phyloP scores from a whole-genome alignment of 345 rosid genomes.

The Salix udensis region DNA sequence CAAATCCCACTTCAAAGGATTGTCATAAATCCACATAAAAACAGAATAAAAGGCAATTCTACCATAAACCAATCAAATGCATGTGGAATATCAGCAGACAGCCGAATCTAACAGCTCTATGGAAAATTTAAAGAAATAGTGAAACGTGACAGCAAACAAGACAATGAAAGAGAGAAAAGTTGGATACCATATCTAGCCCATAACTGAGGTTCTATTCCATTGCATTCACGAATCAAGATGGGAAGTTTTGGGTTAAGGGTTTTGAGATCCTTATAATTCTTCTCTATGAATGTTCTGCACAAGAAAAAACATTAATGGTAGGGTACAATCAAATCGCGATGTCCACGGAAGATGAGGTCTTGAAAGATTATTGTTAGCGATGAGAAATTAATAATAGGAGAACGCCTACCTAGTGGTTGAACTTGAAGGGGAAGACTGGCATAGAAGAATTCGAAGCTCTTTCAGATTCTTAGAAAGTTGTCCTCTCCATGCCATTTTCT shows the following conservation, averaged over 20 bases:
- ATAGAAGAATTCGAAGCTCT: slow-evolving; percentile 30
- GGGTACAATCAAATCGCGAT: not conserved
- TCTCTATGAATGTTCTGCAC: slow-evolving; percentile 68
- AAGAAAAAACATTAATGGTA: not conserved
- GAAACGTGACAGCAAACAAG: not conserved
- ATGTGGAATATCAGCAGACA: not conserved
- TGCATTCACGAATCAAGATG: slow-evolving; percentile 79
- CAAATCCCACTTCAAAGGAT: not conserved
- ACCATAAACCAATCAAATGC: not conserved
- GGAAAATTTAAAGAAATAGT: not conserved
- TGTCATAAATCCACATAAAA: not conserved
- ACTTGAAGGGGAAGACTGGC: slow-evolving; percentile 32
- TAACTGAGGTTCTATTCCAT: slow-evolving; percentile 74
- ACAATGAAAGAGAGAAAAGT: not conserved
- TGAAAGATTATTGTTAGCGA: not conserved
- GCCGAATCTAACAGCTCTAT: not conserved
- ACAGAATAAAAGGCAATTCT: not conserved
- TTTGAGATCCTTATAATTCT: slow-evolving; percentile 82
- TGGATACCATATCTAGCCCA: slow-evolving; percentile 91
- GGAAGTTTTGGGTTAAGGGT: slow-evolving; percentile 84
- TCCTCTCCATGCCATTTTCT: slow-evolving; percentile 33
- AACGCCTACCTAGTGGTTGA: slow-evolving; percentile 20
- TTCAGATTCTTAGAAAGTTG: slow-evolving; percentile 25
- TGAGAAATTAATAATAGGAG: no score
- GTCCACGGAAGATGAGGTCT: not conserved